These are phyloP conservation scores for Gentiana straminea DNA, from an alignment of 257 asterid species.

Conservation along the genomic window DNA sequence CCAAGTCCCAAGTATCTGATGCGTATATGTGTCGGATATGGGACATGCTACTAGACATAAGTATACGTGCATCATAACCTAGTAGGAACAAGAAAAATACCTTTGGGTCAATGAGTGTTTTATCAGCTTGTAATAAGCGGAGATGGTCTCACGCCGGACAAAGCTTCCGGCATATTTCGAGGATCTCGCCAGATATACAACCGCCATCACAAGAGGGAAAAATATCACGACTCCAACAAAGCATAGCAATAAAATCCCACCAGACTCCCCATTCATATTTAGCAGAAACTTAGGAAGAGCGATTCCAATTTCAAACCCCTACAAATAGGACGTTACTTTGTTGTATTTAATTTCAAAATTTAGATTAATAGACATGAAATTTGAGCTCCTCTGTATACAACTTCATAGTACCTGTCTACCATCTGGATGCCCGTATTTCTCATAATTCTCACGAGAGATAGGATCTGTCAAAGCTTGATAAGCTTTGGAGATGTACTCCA, in stretches of 20 bases:
- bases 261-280: slow-evolving; percentile 56
- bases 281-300: slow-evolving; percentile 93
- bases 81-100: slow-evolving; percentile 19
- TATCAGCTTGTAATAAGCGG: slow-evolving; percentile 64
- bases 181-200: slow-evolving; percentile 63
- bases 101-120: slow-evolving; percentile 83
- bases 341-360: background rate
- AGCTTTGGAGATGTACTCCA: slow-evolving; percentile 86
- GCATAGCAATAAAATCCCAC: slow-evolving; percentile 60
- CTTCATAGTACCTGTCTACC: slow-evolving; percentile 76
- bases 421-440: slow-evolving; percentile 97
- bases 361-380: background rate
- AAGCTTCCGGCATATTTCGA: slow-evolving; percentile 62
- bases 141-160: slow-evolving; percentile 70
- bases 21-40: no score
- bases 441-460: slow-evolving; percentile 80
- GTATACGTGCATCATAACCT: background rate
- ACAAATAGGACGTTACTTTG: slow-evolving; percentile 15
- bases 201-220: slow-evolving; percentile 72
- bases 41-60: no score
- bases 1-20: no score
- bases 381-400: background rate
- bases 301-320: slow-evolving; percentile 94
- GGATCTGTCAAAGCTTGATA: slow-evolving; percentile 98
- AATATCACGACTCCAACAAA: slow-evolving; percentile 65